Evolutionary conservation across 768 basidiomycete species (phyloP), one percentile per base, ranked within the genome.

Genomic region (Podaxis sp.): DNA sequence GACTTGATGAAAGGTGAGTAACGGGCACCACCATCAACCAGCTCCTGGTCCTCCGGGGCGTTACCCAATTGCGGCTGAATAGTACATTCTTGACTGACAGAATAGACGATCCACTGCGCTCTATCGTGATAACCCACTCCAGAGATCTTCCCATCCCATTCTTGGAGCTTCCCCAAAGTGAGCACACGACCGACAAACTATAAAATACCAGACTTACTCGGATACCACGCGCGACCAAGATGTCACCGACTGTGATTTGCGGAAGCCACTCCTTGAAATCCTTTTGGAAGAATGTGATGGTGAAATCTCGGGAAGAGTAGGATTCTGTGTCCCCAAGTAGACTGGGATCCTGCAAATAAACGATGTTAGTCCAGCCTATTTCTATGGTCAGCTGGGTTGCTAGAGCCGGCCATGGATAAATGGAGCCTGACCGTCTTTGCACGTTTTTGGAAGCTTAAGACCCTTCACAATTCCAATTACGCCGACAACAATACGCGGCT

Each of bases 231-330:
- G 48, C 14, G 18, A 61, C 28, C 14, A 61, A 21, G 21, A 61
- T 61, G 21, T 61, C 59, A 37, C 53, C 53, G 4, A 5, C 21
- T 10, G 16, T 38, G n/a, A 28, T 46, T 14, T 50, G 52, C 27
- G 59, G 59, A 7, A 61, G 27, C 59, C 59, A 61, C 21, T 61
- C 59, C 59, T 48, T 36, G 27, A 47, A 48, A 5, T 38, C 21
- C n/a, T 48, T 55, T 5, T 54, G 51, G 23, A 61, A 61, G 23
- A 47, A 36, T 9, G 27, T 25, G 16, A 61, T 23, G 9, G 21
- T 55, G 32, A 54, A 48, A 5, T 61, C 52, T 21, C 38, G 5
- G 14, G 6, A 27, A 42, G 13, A 23, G 32, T 32, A 9, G 32
- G 32, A 32, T 32, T 32, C 32, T 6, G 4, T 23, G 13, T n/a